Base-by-base conservation (phyloP, 441 rosid genomes). In the Sinapis alba region DNA sequence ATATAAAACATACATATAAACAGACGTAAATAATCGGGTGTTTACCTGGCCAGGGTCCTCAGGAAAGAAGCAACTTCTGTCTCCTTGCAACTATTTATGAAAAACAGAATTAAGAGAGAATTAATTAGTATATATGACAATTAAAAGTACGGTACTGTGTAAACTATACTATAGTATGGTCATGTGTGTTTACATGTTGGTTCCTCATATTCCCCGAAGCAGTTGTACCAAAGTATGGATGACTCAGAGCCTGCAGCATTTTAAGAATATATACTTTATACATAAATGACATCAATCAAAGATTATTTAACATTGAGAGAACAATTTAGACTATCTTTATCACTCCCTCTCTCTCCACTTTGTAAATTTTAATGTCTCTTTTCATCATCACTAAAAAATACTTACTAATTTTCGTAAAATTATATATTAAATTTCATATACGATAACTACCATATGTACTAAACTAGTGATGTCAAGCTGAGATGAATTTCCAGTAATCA, bases 41-140 rank as follows among this genome's bases (percentile, higher is more conserved):
- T 18, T 16, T 58, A 91, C 98, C 92, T 89, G 97, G 83, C 94
- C 97, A 76, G 97, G 96, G 78, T 94, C 98, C 78, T 94, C 99
- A 69, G 99, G 98, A 86, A 94, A 94, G 69, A 88, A 80, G 80
- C 90, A 83, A 75, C 85, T 87, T 84, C 89, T 82, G 72, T 92
- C 94, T 43, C 92, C 96, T 81, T 83, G 90, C 78, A 89, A 91
- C 98, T 92, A 85, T 59, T 21, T 41, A 59, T 19, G 6, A 30
- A 43, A 65, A 65, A 27, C 68, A 69, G 15, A 47, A 71, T 47
- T 27, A 10, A 21, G 13, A 45, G 59, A 69, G 11, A n/a, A n/a
- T 1, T 58, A 30, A 6, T 7, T 30, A 30, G 34, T 28, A 28
- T 28, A 28, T 28, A 28, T 28, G 34, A 1, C 9, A 47, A 47